Conservation (phyloP, 148 eudicot genomes). For the Diospyros lotus region DNA sequence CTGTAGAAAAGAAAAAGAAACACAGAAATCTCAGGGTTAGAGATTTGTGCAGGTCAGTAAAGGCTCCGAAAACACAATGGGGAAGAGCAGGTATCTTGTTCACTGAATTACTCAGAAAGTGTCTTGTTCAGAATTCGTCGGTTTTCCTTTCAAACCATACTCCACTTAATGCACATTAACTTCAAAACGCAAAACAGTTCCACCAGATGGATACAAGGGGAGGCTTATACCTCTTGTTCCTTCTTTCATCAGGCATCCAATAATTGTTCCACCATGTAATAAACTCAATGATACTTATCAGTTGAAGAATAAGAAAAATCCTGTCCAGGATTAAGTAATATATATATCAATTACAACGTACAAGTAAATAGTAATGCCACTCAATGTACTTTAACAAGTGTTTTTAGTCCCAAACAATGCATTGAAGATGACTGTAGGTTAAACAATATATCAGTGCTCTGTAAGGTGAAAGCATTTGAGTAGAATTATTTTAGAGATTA, state of each 20-base stretch:
- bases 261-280: slow-evolving; percentile 91
- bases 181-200: too few relatives aligned
- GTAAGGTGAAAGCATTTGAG: slow-evolving; percentile 1
- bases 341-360: too few relatives aligned
- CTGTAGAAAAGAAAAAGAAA: slow-evolving; percentile 22
- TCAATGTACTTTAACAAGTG: neutral
- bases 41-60: neutral
- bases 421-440: neutral
- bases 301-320: slow-evolving; percentile 83
- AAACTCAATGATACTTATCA: slow-evolving; percentile 83
- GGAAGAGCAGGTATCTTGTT: too few relatives aligned
- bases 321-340: slow-evolving; percentile 28
- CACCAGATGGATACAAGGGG: too few relatives aligned
- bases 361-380: too few relatives aligned
- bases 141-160: too few relatives aligned
- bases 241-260: slow-evolving; percentile 75
- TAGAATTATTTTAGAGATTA: slow-evolving; percentile 25
- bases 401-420: neutral
- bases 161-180: too few relatives aligned
- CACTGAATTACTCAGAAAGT: too few relatives aligned
- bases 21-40: neutral
- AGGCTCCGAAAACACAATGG: too few relatives aligned
- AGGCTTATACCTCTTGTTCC: slow-evolving; percentile 56
- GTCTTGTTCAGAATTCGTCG: too few relatives aligned
- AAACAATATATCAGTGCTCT: neutral